Evolutionary conservation across 306 rosid species (phyloP).

Genomic region (Acmispon strigosus): DNA sequence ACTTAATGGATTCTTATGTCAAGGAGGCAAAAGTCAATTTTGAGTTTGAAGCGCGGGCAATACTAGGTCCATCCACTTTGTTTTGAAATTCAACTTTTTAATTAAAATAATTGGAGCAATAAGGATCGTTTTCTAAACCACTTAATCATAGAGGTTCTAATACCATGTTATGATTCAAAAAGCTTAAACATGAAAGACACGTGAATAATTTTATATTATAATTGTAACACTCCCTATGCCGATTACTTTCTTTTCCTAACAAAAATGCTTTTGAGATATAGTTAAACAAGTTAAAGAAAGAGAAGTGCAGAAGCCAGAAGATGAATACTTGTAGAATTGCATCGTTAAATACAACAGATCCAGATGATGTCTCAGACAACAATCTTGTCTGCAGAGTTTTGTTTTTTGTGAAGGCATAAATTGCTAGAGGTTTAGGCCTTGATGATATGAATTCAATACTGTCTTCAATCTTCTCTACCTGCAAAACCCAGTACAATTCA

Average conservation of each 20-base stretch:
- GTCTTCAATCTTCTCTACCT: slow-evolving; percentile 75
- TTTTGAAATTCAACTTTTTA: too few relatives aligned
- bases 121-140: too few relatives aligned
- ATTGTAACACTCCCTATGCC: too few relatives aligned
- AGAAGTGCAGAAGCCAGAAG: neutral
- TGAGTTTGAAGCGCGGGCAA: too few relatives aligned
- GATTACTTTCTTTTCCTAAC: neutral
- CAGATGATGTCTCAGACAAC: slow-evolving; percentile 67
- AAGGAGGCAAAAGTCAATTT: too few relatives aligned
- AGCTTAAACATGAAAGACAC: too few relatives aligned
- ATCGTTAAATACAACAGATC: slow-evolving; percentile 52
- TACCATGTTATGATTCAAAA: too few relatives aligned
- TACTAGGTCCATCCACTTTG: too few relatives aligned
- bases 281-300: neutral
- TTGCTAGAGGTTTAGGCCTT: slow-evolving; percentile 61
- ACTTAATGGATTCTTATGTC: too few relatives aligned
- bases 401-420: slow-evolving; percentile 61
- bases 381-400: slow-evolving; percentile 43
- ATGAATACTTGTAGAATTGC: slow-evolving; percentile 50
- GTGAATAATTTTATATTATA: too few relatives aligned
- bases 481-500: neutral
- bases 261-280: neutral
- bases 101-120: too few relatives aligned
- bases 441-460: slow-evolving; percentile 53
- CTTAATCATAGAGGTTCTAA: too few relatives aligned